Percentiles rank a stretch among this genome's conserved stretches.
phyloP scores from a whole-genome alignment of 805 yeast species.

The Candida ascalaphidarum region DNA sequence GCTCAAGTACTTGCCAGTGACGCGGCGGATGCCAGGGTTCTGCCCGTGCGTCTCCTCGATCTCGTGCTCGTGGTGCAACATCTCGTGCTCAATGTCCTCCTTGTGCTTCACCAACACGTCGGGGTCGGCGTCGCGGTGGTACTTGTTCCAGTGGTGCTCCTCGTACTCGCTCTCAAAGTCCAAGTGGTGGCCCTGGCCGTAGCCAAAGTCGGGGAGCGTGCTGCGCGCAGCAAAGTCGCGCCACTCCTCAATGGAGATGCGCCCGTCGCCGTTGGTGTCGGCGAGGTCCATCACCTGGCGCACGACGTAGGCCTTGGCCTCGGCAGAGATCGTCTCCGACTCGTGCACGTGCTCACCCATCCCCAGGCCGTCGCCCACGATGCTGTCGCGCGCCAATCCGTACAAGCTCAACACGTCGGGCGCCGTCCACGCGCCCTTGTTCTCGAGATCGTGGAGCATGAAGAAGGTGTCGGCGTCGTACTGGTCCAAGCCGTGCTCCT shows the following conservation, averaged over 20 bases:
- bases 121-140: conserved; percentile 71
- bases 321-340: conserved; percentile 44
- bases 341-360: conserved; percentile 49
- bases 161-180: conserved; percentile 93
- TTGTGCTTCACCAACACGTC: conserved; percentile 72
- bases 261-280: conserved; percentile 61
- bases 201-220: conserved; percentile 82
- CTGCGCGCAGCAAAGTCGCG: conserved; percentile 53
- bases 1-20: conserved; percentile 20
- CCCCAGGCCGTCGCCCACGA: conserved; percentile 87
- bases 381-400: conserved; percentile 64
- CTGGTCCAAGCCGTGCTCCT: conserved; percentile 72
- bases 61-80: conserved; percentile 79
- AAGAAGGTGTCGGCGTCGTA: conserved; percentile 74
- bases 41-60: conserved; percentile 47
- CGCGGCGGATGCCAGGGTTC: conserved; percentile 17
- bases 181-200: conserved; percentile 90
- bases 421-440: conserved; percentile 46
- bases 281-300: conserved; percentile 46
- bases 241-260: conserved; percentile 65
- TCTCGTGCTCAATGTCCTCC: conserved; percentile 84
- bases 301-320: conserved; percentile 48
- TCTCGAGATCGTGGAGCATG: conserved; percentile 64
- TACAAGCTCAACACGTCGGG: conserved; percentile 71
- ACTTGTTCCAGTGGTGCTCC: conserved; percentile 87